phyloP scores from a whole-genome alignment of 257 asterid species.

The Fraxinus pennsylvanica region DNA sequence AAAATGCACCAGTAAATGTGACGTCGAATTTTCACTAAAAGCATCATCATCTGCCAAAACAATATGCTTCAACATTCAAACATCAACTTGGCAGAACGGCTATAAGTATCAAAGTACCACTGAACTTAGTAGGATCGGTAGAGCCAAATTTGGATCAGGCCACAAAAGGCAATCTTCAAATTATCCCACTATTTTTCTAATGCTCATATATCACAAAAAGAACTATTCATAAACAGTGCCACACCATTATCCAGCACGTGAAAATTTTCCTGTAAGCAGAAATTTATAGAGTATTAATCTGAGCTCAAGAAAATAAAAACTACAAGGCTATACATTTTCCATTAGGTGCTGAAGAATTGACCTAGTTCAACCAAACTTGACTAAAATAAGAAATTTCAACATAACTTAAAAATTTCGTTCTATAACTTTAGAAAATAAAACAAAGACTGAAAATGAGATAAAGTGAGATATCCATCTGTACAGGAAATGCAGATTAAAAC shows the following conservation, averaged over 20 bases:
- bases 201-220: constrained; percentile 8
- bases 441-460: not conserved
- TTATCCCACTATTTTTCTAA: constrained; percentile 17
- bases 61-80: constrained; percentile 25
- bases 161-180: not conserved
- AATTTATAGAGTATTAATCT: constrained; percentile 24
- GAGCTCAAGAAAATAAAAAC: constrained; percentile 4
- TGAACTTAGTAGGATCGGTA: constrained; percentile 16
- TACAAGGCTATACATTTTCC: constrained; percentile 4
- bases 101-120: constrained; percentile 4
- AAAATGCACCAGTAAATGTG: constrained; percentile 64
- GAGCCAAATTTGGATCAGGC: constrained; percentile 23
- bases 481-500: constrained; percentile 27
- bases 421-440: constrained; percentile 6
- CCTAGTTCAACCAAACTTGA: constrained; percentile 11
- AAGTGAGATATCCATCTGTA: constrained; percentile 13
- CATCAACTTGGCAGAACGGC: constrained; percentile 31
- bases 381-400: not conserved
- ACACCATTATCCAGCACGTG: constrained; percentile 8
- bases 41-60: constrained; percentile 57
- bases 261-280: constrained; percentile 34
- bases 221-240: not conserved
- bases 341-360: not conserved
- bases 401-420: not conserved
- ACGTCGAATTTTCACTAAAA: constrained; percentile 41